A percentile compares a stretch with the other conserved stretches of the same genome.
phyloP scores from a whole-genome alignment of 1,284 basidiomycete genomes.

The Puccinia brachypodii region DNA sequence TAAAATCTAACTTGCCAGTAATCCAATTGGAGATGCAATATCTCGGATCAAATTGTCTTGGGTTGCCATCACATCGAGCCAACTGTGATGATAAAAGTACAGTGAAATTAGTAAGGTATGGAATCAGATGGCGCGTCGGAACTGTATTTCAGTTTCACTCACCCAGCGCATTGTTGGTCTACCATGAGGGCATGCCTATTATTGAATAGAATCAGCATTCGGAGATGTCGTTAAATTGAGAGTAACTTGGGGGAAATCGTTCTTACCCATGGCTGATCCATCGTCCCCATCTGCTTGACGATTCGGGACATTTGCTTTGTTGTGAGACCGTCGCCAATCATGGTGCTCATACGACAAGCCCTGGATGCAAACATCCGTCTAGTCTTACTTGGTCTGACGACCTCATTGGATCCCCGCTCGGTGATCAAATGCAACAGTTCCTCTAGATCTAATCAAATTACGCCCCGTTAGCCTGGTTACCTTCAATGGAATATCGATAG shows the following conservation, averaged over 20 bases:
- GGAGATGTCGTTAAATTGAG: neutral
- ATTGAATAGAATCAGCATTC: neutral
- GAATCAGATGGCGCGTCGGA: neutral
- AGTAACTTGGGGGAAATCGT: neutral
- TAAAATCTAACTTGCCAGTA: constrained; percentile 16
- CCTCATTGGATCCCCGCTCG: constrained; percentile 72
- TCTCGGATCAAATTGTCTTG: constrained; percentile 13
- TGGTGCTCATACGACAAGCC: constrained; percentile 92
- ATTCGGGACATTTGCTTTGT: constrained; percentile 80
- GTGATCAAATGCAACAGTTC: constrained; percentile 83
- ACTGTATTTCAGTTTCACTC: neutral
- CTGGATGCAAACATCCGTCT: constrained; percentile 93
- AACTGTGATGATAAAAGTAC: neutral
- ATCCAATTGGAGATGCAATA: constrained; percentile 33
- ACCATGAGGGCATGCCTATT: constrained; percentile 87
- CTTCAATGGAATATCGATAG: neutral
- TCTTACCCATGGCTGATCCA: constrained; percentile 84
- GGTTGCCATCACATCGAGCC: constrained; percentile 18
- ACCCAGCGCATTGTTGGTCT: constrained; percentile 82
- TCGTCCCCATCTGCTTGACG: constrained; percentile 86
- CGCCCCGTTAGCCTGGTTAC: neutral
- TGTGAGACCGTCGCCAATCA: constrained; percentile 85
- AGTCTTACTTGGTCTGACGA: constrained; percentile 86
- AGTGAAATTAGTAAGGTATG: neutral
- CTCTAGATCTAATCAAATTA: constrained; percentile 73